These are phyloP conservation scores for Phylloporus arenicola DNA, from an alignment of 768 basidiomycete species.

Conservation along the genomic window DNA sequence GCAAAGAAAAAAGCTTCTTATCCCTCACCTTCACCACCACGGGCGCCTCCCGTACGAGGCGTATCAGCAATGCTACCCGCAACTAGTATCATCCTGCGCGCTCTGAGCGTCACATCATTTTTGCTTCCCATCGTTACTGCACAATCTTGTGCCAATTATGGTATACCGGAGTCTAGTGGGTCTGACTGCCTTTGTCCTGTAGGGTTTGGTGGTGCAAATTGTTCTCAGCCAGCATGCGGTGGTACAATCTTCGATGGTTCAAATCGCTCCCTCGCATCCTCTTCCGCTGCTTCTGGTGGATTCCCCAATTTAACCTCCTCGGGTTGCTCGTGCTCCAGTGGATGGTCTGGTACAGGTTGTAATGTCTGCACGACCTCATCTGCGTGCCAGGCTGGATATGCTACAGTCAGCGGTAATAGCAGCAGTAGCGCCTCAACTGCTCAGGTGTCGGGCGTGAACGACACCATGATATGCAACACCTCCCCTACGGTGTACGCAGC, in stretches of 20 bases:
- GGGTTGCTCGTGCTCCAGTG: constrained; percentile 63
- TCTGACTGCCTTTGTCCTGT: constrained; percentile 66
- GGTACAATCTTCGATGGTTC: constrained; percentile 76
- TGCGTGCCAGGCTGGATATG: constrained; percentile 65
- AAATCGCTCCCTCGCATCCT: constrained; percentile 45
- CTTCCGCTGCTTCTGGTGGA: constrained; percentile 31
- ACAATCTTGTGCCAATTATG: constrained; percentile 27
- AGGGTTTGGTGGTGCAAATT: constrained; percentile 72
- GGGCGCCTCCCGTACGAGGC: not conserved
- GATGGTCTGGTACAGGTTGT: constrained; percentile 76
- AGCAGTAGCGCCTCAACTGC: constrained; percentile 27
- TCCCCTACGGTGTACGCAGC: constrained; percentile 68
- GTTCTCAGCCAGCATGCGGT: constrained; percentile 68
- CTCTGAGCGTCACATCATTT: constrained; percentile 10
- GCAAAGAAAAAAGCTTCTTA: not conserved
- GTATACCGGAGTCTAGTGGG: constrained; percentile 10
- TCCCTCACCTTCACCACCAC: not conserved
- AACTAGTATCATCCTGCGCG: not conserved
- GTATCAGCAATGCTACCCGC: constrained; percentile 8
- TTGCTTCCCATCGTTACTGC: constrained; percentile 9
- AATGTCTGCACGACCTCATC: constrained; percentile 68
- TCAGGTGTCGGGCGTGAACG: constrained; percentile 40
- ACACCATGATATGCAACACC: constrained; percentile 70
- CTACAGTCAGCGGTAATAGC: constrained; percentile 35
- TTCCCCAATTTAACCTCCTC: constrained; percentile 65